A percentile compares a stretch with the other conserved stretches of the same genome.
Conservation (phyloP, 2,329 filamentous ascomycete genomes). For the Juglanconis sp. region DNA sequence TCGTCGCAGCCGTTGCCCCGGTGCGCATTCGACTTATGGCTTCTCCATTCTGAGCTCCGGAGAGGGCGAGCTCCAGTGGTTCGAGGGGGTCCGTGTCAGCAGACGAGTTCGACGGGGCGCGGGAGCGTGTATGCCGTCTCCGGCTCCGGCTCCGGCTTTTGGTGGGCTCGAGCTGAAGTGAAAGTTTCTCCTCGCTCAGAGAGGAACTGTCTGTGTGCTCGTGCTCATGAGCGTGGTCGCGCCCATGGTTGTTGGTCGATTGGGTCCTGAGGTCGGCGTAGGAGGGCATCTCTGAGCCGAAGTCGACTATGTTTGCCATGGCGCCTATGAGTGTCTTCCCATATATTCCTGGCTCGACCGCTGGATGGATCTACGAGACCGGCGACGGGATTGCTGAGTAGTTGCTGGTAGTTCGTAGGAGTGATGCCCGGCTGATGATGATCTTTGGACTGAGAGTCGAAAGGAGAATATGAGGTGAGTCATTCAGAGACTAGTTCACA, state of each 20-base stretch:
- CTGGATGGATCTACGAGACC: background rate
- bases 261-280: background rate
- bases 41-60: slow-evolving; percentile 25
- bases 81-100: slow-evolving; percentile 16
- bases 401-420: background rate
- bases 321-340: background rate
- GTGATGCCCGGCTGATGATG: background rate
- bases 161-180: background rate
- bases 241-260: background rate
- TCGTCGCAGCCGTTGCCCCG: slow-evolving; percentile 29
- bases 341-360: background rate
- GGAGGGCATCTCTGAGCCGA: background rate
- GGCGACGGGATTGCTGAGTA: background rate
- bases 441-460: background rate
- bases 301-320: slow-evolving; percentile 1
- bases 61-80: slow-evolving; percentile 13
- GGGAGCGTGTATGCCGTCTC: background rate
- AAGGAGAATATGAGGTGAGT: background rate
- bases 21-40: slow-evolving; percentile 37
- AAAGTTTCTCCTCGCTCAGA: slow-evolving; percentile 1
- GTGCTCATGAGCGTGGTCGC: background rate
- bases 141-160: background rate
- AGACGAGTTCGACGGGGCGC: slow-evolving; percentile 7
- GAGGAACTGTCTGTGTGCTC: slow-evolving; percentile 8
- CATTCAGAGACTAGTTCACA: background rate